Evolutionary conservation across 176 grass and related monocot species (phyloP).

Genomic region (Neostapfia colusana): DNA sequence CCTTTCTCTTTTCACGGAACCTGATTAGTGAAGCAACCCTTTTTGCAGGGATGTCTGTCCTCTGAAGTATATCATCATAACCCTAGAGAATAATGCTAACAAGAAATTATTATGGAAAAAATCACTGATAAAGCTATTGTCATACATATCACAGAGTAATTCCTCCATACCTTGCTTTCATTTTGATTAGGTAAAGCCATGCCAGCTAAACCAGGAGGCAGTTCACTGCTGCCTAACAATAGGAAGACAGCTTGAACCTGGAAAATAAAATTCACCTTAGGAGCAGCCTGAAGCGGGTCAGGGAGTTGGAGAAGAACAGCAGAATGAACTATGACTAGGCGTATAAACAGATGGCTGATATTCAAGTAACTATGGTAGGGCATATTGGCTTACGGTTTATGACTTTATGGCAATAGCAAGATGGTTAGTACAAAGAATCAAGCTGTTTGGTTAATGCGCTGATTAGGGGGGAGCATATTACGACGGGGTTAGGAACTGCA

Average conservation of each 20-base stretch:
- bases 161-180: conserved; percentile 49
- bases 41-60: conserved; percentile 87
- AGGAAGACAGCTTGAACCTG: conserved; percentile 90
- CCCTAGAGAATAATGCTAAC: conserved; percentile 52
- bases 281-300: neutral
- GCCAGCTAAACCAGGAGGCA: conserved; percentile 51
- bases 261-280: conserved; percentile 33
- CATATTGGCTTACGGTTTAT: neutral
- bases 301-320: neutral
- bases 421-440: conserved; percentile 1
- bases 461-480: neutral
- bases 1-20: conserved; percentile 91
- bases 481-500: conserved; percentile 14
- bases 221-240: conserved; percentile 66
- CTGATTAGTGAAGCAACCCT: conserved; percentile 84
- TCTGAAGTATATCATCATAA: conserved; percentile 78
- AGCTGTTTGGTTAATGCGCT: neutral
- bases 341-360: neutral
- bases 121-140: neutral
- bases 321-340: conserved; percentile 18
- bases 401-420: neutral
- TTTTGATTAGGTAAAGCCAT: conserved; percentile 50
- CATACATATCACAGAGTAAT: conserved; percentile 22
- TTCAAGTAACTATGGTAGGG: neutral
- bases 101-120: conserved; percentile 6